Evolutionary conservation across 2,329 filamentous ascomycete genomes (phyloP), one percentile per base, ranked within the genome.

Genomic region (Pseudohalonectria lignicola): DNA sequence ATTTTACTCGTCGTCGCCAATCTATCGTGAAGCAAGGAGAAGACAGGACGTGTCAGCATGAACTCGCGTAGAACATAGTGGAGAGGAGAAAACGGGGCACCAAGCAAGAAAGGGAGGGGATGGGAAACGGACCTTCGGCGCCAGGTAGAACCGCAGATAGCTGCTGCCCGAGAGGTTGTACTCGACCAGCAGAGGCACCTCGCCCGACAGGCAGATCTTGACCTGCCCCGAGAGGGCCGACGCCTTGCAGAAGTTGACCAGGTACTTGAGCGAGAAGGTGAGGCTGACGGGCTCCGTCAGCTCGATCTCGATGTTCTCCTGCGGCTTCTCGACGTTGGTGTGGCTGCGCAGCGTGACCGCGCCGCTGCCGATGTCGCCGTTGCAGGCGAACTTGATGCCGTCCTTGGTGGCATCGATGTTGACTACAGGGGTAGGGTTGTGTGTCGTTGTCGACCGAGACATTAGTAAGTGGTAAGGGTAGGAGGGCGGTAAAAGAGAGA

Each of bases 201-300:
- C 92, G 62, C 87, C 88, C 38, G 90, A 96, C 50, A 98, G 74
- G 66, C 84, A 94, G 51, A 98, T 80, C 67, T 84, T 92, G 63
- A 98, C 93, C 48, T 75, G 72, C 49, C 62, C 68, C 29, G 88
- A 90, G 44, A 98, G 71, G 38, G 78, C 80, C 46, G 86, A 83
- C 25, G 93, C 93, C 71, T 98, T 98, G 83, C 92, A 96, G 71
- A 98, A 98, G 76, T 96, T 96, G 73, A 94, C 86, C 3, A 98
- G 81, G 67, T 98, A 98, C 70, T 98, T 98, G 54, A 98, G 82
- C 25, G 92, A 96, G 70, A 98, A 98, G 36, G 90, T 96, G 46
- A 98, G 76, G 26, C 85, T 74, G 43, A 98, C 92, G 37, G 92
- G 86, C 68, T 98, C 93, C 29, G 78, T 82, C 44, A 98, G 78